Conservation (phyloP, 2,329 filamentous ascomycete genomes). For the Aspergillus glaucus region DNA sequence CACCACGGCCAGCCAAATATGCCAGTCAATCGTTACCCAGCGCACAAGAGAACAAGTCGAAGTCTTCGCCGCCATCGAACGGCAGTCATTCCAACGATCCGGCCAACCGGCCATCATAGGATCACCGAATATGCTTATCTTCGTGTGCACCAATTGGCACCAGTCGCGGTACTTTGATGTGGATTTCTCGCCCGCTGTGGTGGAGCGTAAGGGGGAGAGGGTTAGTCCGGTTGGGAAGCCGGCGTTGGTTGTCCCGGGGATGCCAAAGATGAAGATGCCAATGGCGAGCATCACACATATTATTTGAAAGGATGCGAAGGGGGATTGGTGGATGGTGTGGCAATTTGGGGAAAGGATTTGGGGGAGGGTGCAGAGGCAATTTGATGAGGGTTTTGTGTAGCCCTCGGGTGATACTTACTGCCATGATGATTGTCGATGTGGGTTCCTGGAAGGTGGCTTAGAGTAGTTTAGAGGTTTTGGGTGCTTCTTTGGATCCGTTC, state of each 20-base stretch:
- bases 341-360: conserved; percentile 15
- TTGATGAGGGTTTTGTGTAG: not conserved
- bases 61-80: not conserved
- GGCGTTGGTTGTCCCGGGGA: not conserved
- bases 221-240: conserved; percentile 2
- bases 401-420: too few relatives aligned
- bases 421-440: too few relatives aligned
- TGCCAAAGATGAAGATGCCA: not conserved
- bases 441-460: too few relatives aligned
- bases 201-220: conserved; percentile 3
- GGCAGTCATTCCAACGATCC: not conserved
- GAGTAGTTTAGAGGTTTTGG: too few relatives aligned
- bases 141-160: conserved; percentile 34
- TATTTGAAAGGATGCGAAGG: conserved; percentile 26
- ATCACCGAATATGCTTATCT: conserved; percentile 20
- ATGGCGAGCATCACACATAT: conserved; percentile 15
- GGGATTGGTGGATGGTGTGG: conserved; percentile 26
- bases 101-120: conserved; percentile 21
- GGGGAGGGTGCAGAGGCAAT: conserved; percentile 12
- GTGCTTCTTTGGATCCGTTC: too few relatives aligned
- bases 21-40: conserved; percentile 6
- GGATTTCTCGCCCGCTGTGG: conserved; percentile 31
- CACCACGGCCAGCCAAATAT: conserved; percentile 6
- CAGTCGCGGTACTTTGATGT: conserved; percentile 30
- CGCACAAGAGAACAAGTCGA: conserved; percentile 8